Percentiles rank a stretch among this genome's conserved stretches.
phyloP scores from a whole-genome alignment of 2,329 filamentous ascomycete species.

The Dissoconium aciculare region DNA sequence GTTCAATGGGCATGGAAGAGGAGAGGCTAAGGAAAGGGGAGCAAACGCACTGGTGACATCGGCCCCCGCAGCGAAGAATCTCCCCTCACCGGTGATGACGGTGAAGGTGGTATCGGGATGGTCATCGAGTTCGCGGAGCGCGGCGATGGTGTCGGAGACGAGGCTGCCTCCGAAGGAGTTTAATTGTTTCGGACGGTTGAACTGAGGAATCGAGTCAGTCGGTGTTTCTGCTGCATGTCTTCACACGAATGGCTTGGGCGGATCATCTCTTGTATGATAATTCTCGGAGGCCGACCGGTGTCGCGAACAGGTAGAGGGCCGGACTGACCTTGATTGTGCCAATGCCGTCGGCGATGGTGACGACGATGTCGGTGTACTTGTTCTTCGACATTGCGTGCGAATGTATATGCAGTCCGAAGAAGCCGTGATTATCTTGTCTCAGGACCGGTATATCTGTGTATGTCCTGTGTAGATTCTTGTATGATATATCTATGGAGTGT shows the following conservation, averaged over 20 bases:
- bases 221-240: slow-evolving; percentile 2
- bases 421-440: no score
- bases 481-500: no score
- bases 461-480: no score
- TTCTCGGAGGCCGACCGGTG: no score
- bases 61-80: slow-evolving; percentile 17
- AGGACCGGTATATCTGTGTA: no score
- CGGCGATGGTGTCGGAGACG: slow-evolving; percentile 15
- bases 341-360: slow-evolving; percentile 14
- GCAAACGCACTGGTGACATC: slow-evolving; percentile 14
- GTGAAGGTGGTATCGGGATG: slow-evolving; percentile 18
- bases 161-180: slow-evolving; percentile 17
- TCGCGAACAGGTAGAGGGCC: no score
- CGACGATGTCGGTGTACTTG: slow-evolving; percentile 16
- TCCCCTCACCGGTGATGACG: slow-evolving; percentile 17
- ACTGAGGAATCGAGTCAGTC: slow-evolving; percentile 6
- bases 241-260: not conserved
- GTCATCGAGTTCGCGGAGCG: slow-evolving; percentile 15
- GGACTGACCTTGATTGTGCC: slow-evolving; percentile 15
- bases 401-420: no score
- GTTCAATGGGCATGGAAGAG: no score
- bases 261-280: no score
- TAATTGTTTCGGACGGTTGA: slow-evolving; percentile 17
- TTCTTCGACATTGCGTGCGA: no score
- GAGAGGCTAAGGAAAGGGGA: no score